Evolutionary conservation across 2,329 filamentous ascomycete genomes (phyloP).

Genomic region (Colletotrichum abscissum): DNA sequence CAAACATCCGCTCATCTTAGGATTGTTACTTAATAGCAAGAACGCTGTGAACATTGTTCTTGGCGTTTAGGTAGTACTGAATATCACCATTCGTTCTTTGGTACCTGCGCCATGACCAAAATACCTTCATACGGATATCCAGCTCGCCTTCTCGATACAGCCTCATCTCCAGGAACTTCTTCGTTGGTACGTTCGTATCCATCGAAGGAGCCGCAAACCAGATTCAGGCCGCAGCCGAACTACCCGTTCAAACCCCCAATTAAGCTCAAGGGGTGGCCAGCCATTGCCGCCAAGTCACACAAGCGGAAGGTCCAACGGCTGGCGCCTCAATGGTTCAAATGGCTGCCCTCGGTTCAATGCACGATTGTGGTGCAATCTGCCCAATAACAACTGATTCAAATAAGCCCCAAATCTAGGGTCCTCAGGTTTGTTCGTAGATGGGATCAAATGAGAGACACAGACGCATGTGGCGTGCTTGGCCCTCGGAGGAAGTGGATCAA

Average conservation of each 20-base stretch:
- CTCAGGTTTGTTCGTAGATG: not conserved
- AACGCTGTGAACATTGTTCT: no score
- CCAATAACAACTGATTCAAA: not conserved
- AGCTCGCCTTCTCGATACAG: not conserved
- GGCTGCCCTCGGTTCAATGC: not conserved
- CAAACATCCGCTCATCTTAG: no score
- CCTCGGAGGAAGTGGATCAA: not conserved
- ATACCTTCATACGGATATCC: not conserved
- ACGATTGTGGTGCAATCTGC: not conserved
- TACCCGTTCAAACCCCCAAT: not conserved
- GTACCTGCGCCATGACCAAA: no score
- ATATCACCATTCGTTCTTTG: no score
- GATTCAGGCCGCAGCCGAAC: not conserved
- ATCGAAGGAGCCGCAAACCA: not conserved
- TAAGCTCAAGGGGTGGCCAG: not conserved
- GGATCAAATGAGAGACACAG: not conserved
- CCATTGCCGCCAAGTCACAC: not conserved
- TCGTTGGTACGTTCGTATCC: not conserved
- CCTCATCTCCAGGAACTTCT: not conserved
- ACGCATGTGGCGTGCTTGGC: conserved; percentile 11
- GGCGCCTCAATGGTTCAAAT: not conserved
- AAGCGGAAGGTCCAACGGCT: conserved; percentile 6
- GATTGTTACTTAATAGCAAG: no score
- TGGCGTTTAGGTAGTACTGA: no score
- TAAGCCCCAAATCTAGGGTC: not conserved